phyloP scores from a whole-genome alignment of 2,329 filamentous ascomycete species.

The Penicillium sp. region DNA sequence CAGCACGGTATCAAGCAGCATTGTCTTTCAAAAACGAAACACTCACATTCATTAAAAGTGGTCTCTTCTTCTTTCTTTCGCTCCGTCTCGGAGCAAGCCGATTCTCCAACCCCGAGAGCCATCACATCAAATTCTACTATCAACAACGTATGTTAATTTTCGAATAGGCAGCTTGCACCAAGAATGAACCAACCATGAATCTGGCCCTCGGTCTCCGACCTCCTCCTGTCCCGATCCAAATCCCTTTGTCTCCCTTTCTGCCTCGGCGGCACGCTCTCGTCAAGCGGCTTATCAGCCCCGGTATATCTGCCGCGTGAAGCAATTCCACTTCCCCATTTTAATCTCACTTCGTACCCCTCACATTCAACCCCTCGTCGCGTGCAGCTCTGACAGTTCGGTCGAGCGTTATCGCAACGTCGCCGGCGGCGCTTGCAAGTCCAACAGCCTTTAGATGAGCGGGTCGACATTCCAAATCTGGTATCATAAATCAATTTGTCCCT shows the following conservation, averaged over 20 bases:
- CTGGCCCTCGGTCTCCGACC: background rate
- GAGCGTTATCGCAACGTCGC: slow-evolving; percentile 33
- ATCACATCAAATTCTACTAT: slow-evolving; percentile 1
- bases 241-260: slow-evolving; percentile 32
- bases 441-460: slow-evolving; percentile 33
- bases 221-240: slow-evolving; percentile 23
- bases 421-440: slow-evolving; percentile 38
- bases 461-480: slow-evolving; percentile 33
- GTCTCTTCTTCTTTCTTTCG: slow-evolving; percentile 14
- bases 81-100: background rate
- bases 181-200: background rate
- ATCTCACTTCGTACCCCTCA: slow-evolving; percentile 37
- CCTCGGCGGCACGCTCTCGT: slow-evolving; percentile 27
- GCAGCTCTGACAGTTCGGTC: slow-evolving; percentile 31
- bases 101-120: background rate
- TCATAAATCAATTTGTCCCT: background rate
- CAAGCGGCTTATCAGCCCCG: slow-evolving; percentile 33
- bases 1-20: background rate
- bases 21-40: background rate
- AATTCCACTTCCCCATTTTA: slow-evolving; percentile 36
- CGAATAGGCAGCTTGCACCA: no score
- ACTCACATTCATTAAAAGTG: slow-evolving; percentile 32
- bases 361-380: slow-evolving; percentile 27
- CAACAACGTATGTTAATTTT: no score
- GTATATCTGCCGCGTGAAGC: slow-evolving; percentile 37